phyloP scores from a whole-genome alignment of 2,329 filamentous ascomycete species.

The Phialocephala sp. region DNA sequence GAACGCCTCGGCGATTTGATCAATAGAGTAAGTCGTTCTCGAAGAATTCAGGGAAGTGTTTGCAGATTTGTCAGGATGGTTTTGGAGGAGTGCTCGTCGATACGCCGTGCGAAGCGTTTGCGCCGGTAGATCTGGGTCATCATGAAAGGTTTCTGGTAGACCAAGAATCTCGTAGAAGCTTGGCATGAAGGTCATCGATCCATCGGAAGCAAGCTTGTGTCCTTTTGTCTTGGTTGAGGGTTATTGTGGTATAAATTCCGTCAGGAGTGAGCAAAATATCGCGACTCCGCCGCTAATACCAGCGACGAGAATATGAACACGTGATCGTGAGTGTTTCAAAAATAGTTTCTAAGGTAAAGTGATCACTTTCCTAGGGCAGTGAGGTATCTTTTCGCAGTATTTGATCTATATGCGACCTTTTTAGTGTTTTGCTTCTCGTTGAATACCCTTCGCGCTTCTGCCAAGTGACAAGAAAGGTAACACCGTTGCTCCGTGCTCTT shows the following conservation, averaged over 20 bases:
- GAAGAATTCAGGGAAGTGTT: conserved; percentile 21
- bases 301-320: background rate
- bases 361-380: no score
- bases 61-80: conserved; percentile 57
- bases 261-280: background rate
- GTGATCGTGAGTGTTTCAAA: background rate
- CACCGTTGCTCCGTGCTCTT: no score
- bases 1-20: conserved; percentile 68
- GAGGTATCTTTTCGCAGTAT: no score
- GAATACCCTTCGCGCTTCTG: no score
- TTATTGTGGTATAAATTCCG: background rate
- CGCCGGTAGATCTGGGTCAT: conserved; percentile 50
- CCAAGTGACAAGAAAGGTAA: no score
- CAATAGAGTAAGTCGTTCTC: conserved; percentile 54
- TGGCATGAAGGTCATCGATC: conserved; percentile 41
- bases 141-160: conserved; percentile 56
- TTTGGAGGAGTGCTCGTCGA: conserved; percentile 65
- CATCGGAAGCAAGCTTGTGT: conserved; percentile 23
- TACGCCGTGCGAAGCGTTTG: conserved; percentile 66
- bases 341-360: no score
- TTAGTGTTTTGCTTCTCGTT: no score
- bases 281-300: background rate
- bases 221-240: conserved; percentile 1
- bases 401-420: no score
- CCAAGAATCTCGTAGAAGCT: conserved; percentile 67